Conservation (phyloP, 164 flowering plant species). For the Aristolochia contorta region DNA sequence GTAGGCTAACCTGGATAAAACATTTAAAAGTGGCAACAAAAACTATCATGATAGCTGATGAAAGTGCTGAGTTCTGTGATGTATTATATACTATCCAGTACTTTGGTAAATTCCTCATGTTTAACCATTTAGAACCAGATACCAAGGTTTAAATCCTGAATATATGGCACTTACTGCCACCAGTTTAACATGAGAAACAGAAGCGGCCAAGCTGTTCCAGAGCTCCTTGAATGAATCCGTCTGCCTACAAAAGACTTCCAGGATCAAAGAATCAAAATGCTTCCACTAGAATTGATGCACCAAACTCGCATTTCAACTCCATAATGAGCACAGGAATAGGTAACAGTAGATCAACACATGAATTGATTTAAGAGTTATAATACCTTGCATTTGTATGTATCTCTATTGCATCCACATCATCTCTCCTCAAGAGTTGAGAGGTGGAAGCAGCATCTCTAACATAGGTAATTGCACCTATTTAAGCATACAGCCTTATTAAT, state of each 20-base stretch:
- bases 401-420: slow-evolving; percentile 72
- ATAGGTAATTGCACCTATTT: slow-evolving; percentile 41
- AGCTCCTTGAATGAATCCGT: slow-evolving; percentile 31
- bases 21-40: background rate
- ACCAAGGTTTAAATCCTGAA: background rate
- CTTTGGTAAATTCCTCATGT: too few species aligned
- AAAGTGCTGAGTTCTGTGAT: too few species aligned
- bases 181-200: slow-evolving; percentile 36
- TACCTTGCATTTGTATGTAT: slow-evolving; percentile 86
- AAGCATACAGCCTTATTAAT: too few species aligned
- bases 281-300: too few species aligned
- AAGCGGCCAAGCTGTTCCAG: slow-evolving; percentile 51
- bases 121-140: too few species aligned
- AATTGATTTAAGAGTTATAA: background rate
- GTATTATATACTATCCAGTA: too few species aligned
- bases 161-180: slow-evolving; percentile 50
- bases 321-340: too few species aligned
- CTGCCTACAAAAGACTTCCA: slow-evolving; percentile 27
- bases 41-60: background rate
- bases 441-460: slow-evolving; percentile 53
- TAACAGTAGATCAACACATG: too few species aligned
- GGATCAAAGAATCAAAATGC: background rate
- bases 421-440: slow-evolving; percentile 45
- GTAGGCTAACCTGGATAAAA: slow-evolving; percentile 65
- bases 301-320: too few species aligned